Conservation (phyloP, 805 yeast genomes). For the Priceomyces castillae region DNA sequence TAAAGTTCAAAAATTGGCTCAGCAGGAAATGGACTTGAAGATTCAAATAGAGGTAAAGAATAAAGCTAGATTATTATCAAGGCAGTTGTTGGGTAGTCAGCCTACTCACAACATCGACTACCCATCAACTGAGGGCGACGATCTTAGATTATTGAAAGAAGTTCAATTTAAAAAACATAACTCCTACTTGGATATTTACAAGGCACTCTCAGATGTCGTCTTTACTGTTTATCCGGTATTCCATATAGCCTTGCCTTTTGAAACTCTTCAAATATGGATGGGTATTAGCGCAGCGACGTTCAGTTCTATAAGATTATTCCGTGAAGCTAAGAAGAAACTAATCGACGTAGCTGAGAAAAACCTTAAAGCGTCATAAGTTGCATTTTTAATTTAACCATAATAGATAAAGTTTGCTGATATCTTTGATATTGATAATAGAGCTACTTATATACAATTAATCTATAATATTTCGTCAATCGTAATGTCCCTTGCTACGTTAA, state of each 20-base stretch:
- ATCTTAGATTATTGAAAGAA: conserved; percentile 20
- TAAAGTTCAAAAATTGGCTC: conserved; percentile 40
- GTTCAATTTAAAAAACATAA: conserved; percentile 37
- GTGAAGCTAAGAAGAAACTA: conserved; percentile 34
- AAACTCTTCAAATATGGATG: conserved; percentile 45
- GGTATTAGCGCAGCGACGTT: conserved; percentile 41
- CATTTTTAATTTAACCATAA: neutral
- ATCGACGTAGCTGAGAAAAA: conserved; percentile 9
- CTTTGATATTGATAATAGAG: conserved; percentile 1
- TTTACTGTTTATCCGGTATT: conserved; percentile 44
- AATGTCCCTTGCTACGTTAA: conserved; percentile 32
- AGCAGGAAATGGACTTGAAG: conserved; percentile 50
- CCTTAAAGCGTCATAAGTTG: neutral
- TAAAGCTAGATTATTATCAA: conserved; percentile 46
- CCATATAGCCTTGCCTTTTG: conserved; percentile 32
- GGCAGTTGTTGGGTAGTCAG: conserved; percentile 34
- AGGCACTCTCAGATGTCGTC: conserved; percentile 36
- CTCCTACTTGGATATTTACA: conserved; percentile 38
- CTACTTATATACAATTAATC: neutral
- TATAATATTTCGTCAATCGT: conserved; percentile 32
- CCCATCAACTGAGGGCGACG: conserved; percentile 5
- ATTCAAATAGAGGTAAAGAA: conserved; percentile 62
- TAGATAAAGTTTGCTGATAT: neutral
- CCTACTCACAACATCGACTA: conserved; percentile 10
- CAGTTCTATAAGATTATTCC: conserved; percentile 36